Evolutionary conservation across 108 stramenopile genomes (phyloP), one percentile per base, ranked within the genome.

Genomic region (Nitzschia putrida): DNA sequence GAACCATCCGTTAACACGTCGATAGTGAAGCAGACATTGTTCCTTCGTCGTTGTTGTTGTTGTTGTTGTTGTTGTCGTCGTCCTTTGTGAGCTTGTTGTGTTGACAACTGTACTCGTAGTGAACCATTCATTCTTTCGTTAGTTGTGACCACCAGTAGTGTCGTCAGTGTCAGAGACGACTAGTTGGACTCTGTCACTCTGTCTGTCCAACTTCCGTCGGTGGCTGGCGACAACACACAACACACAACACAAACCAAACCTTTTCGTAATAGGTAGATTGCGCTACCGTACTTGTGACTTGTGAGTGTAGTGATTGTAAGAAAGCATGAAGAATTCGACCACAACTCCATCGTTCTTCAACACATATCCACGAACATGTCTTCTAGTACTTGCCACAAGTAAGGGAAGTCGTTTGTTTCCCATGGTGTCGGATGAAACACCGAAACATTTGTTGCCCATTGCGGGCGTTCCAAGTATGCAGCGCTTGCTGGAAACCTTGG

Each of bases 1-100:
- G 85, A 87, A 23, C 90, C 90, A 67, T 91, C 90, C 2, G 87
- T 83, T 24, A 91, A 60, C 16, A 86, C 76, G 24, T 91, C 88
- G 18, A 91, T 24, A n/a, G 84, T 65, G 53, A 51, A 75, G 47
- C 66, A 75, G 38, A 75, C 45, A 14, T 8, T 60, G 39, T 26
- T 26, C 24, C 10, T 12, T 58, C 57, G 57, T 11, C 16, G 22
- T 16, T 24, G n/a, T n/a, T n/a, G n/a, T n/a, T n/a, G n/a, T n/a
- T n/a, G n/a, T n/a, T n/a, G n/a, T n/a, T 34, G 29, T 34, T 4
- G 29, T 34, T 4, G 29, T 34, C 29, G 1, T 34, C 3, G 29
- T 34, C 29, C 29, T 1, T 34, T 34, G 29, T 34, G 29, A 4
- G 4, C 29, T 3, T 34, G 29, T 3, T 34, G 29, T 34, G 29